These are phyloP conservation scores for Thinopyrum obtusiflorum DNA, from an alignment of 202 grass and related monocot species.

Conservation along the genomic window DNA sequence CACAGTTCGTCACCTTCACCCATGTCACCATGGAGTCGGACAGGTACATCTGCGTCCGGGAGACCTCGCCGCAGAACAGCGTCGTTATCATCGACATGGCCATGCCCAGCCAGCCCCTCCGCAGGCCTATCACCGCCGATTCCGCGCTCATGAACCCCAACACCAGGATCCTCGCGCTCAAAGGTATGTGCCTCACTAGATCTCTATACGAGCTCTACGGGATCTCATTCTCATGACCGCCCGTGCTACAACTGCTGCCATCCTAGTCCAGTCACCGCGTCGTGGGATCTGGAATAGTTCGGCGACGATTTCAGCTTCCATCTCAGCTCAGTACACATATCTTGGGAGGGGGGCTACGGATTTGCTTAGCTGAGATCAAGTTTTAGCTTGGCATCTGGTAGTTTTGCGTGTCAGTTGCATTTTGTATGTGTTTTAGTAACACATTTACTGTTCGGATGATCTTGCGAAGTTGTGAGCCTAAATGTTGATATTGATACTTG, in stretches of 20 bases:
- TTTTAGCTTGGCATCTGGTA: not conserved
- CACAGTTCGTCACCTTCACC: slow-evolving; percentile 89
- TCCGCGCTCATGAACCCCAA: slow-evolving; percentile 93
- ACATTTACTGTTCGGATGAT: not conserved
- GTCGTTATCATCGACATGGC: slow-evolving; percentile 90
- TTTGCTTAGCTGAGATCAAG: not conserved
- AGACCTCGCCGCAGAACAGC: slow-evolving; percentile 90
- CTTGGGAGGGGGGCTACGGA: not conserved
- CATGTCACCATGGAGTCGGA: slow-evolving; percentile 95
- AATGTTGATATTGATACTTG: not conserved
- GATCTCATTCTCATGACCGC: slow-evolving; percentile 14
- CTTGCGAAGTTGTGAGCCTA: not conserved
- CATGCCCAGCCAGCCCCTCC: slow-evolving; percentile 85
- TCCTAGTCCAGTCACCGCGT: not conserved
- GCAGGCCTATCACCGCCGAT: slow-evolving; percentile 90
- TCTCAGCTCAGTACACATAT: not conserved
- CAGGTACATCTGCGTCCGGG: slow-evolving; percentile 85
- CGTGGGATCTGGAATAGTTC: not conserved
- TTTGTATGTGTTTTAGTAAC: not conserved
- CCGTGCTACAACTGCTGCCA: not conserved
- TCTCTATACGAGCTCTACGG: not conserved
- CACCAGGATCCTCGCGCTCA: slow-evolving; percentile 84
- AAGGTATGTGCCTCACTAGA: slow-evolving; percentile 50
- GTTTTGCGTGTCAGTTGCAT: not conserved
- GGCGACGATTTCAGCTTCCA: not conserved